A percentile compares a stretch with the other conserved stretches of the same genome.
Conservation (phyloP, 345 rosid species). For the Reutealis trisperma region DNA sequence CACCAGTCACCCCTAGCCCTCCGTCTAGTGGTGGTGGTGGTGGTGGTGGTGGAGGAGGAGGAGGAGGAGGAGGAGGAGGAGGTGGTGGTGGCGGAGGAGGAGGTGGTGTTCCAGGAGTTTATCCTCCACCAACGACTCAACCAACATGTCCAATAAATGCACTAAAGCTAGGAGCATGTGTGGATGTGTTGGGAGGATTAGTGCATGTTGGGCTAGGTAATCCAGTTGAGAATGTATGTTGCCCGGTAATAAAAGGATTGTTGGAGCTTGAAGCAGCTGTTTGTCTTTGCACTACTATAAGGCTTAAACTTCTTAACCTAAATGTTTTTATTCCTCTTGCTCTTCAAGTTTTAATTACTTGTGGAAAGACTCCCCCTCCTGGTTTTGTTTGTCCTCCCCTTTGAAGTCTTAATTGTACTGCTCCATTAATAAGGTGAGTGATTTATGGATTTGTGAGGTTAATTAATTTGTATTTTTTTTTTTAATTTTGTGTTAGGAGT, state of each 20-base stretch:
- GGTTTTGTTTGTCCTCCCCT: conserved; percentile 44
- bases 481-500: not conserved
- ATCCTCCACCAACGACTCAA: conserved; percentile 17
- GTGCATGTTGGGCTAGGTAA: conserved; percentile 44
- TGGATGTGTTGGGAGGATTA: conserved; percentile 44
- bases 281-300: conserved; percentile 42
- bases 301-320: conserved; percentile 48
- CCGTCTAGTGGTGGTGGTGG: conserved; percentile 23
- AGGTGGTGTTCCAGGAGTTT: conserved; percentile 30
- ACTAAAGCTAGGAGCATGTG: conserved; percentile 48
- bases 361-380: conserved; percentile 48
- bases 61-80: conserved; percentile 22
- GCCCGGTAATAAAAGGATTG: conserved; percentile 44
- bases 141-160: conserved; percentile 45
- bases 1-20: conserved; percentile 45
- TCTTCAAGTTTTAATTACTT: conserved; percentile 41
- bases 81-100: conserved; percentile 47
- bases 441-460: not conserved
- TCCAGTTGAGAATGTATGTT: conserved; percentile 44
- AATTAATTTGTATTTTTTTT: not conserved
- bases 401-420: not conserved
- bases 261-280: conserved; percentile 53
- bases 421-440: not conserved
- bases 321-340: conserved; percentile 48
- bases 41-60: conserved; percentile 19